A percentile compares a stretch with the other conserved stretches of the same genome.
Conservation (phyloP, 2,329 filamentous ascomycete species). For the Rasamsonia emersonii region DNA sequence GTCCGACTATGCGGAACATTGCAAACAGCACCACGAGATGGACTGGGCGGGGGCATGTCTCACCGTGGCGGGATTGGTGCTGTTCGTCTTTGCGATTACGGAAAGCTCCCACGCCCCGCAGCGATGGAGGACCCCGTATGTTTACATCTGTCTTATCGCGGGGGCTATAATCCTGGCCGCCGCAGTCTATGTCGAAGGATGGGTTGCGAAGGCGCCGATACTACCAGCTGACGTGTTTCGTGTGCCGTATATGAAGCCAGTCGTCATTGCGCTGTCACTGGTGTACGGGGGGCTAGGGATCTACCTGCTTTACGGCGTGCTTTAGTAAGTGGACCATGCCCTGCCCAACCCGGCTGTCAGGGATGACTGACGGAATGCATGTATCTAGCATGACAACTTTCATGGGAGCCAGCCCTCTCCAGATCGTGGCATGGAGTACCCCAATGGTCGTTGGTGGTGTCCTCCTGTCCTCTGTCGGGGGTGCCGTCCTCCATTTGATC, state of each 20-base stretch:
- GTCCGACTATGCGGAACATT: no score
- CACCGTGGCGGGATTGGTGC: slow-evolving; percentile 56
- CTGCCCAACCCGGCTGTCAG: no score
- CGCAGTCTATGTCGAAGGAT: slow-evolving; percentile 67
- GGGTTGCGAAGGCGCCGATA: slow-evolving; percentile 59
- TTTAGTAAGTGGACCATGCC: slow-evolving; percentile 60
- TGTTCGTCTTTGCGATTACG: slow-evolving; percentile 68
- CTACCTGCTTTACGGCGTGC: slow-evolving; percentile 60
- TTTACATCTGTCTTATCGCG: no score
- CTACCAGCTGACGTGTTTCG: slow-evolving; percentile 62
- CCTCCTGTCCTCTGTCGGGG: slow-evolving; percentile 53
- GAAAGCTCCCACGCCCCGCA: slow-evolving; percentile 60
- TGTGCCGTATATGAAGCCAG: slow-evolving; percentile 58
- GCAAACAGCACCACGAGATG: slow-evolving; percentile 46
- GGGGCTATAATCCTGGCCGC: no score
- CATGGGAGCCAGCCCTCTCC: slow-evolving; percentile 51
- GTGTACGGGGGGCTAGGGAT: slow-evolving; percentile 61
- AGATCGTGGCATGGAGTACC: slow-evolving; percentile 59
- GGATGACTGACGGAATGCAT: not conserved
- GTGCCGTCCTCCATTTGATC: slow-evolving; percentile 58
- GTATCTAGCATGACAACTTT: slow-evolving; percentile 48
- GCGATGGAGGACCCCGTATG: slow-evolving; percentile 66
- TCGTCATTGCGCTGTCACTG: slow-evolving; percentile 55
- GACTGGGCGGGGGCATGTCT: slow-evolving; percentile 58
- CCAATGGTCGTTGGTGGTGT: slow-evolving; percentile 62